Percentiles rank a stretch among this genome's conserved stretches.
These are phyloP conservation scores for Termitomyces sp. DNA, from an alignment of 768 basidiomycete species.

Conservation along the genomic window DNA sequence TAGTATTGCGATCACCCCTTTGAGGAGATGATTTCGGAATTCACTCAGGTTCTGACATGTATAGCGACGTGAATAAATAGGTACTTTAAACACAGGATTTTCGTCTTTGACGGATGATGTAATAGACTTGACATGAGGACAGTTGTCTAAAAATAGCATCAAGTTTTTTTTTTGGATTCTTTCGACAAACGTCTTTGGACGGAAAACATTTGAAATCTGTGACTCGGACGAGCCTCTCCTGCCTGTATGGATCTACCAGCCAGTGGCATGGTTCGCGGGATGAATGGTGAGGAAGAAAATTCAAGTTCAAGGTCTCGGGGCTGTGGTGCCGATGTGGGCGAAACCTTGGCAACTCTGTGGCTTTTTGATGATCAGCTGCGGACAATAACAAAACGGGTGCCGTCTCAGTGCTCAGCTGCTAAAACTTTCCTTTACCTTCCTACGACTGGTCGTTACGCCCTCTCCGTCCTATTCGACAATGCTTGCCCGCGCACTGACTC, in stretches of 20 bases:
- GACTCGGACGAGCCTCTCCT: not conserved
- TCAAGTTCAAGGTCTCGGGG: not conserved
- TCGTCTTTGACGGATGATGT: not conserved
- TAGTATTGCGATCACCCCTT: constrained; percentile 14
- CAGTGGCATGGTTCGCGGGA: not conserved
- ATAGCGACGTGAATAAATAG: not conserved
- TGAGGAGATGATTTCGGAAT: not conserved
- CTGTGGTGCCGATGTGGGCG: not conserved
- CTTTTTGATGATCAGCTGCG: constrained; percentile 1
- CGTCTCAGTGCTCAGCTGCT: not conserved
- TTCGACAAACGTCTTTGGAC: not conserved
- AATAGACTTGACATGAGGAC: not conserved
- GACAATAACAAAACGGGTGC: not conserved
- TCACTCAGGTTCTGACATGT: not conserved
- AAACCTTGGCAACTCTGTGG: not conserved
- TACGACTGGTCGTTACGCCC: not conserved
- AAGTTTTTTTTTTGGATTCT: not conserved
- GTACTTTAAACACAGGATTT: not conserved
- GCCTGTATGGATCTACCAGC: not conserved
- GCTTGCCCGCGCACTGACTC: constrained; percentile 9
- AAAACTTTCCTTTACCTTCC: not conserved
- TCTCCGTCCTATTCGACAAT: not conserved
- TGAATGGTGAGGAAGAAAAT: not conserved
- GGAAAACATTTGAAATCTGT: not conserved
- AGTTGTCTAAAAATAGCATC: not conserved